A percentile compares a stretch with the other conserved stretches of the same genome.
phyloP scores from a whole-genome alignment of 176 grass and related monocot genomes.

The Paspalum vaginatum region DNA sequence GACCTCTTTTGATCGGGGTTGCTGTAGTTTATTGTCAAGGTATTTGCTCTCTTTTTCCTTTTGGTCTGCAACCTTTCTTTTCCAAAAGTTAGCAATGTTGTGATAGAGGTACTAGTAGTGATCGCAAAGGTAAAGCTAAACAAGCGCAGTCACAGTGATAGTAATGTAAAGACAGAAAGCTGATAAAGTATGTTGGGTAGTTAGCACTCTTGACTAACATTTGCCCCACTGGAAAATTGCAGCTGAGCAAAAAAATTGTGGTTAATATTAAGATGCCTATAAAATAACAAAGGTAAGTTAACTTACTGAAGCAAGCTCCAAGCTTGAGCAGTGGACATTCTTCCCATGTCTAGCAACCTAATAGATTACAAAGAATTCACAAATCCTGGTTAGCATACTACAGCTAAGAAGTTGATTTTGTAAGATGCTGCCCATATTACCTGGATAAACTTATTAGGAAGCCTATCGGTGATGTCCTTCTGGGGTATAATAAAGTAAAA shows the following conservation, averaged over 20 bases:
- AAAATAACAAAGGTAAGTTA: slow-evolving; percentile 29
- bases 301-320: slow-evolving; percentile 96
- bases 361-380: slow-evolving; percentile 36
- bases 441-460: slow-evolving; percentile 92
- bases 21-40: too few species aligned
- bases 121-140: slow-evolving; percentile 15
- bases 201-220: slow-evolving; percentile 16
- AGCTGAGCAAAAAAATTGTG: not conserved
- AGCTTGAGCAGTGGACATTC: slow-evolving; percentile 92
- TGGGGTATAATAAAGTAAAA: slow-evolving; percentile 95
- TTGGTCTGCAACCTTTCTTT: too few species aligned
- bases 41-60: too few species aligned
- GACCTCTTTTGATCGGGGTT: too few species aligned
- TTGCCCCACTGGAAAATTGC: slow-evolving; percentile 27
- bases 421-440: slow-evolving; percentile 48
- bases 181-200: slow-evolving; percentile 4
- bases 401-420: slow-evolving; percentile 35
- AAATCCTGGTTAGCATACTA: slow-evolving; percentile 40
- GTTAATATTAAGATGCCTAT: slow-evolving; percentile 11
- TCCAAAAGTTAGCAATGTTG: too few species aligned
- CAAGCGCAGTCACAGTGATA: not conserved
- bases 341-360: slow-evolving; percentile 97
- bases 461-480: slow-evolving; percentile 76
- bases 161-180: slow-evolving; percentile 16
- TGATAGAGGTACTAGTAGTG: not conserved